Evolutionary conservation across 352 stramenopile genomes (phyloP).

Genomic region (Phytophthora uliginosa): DNA sequence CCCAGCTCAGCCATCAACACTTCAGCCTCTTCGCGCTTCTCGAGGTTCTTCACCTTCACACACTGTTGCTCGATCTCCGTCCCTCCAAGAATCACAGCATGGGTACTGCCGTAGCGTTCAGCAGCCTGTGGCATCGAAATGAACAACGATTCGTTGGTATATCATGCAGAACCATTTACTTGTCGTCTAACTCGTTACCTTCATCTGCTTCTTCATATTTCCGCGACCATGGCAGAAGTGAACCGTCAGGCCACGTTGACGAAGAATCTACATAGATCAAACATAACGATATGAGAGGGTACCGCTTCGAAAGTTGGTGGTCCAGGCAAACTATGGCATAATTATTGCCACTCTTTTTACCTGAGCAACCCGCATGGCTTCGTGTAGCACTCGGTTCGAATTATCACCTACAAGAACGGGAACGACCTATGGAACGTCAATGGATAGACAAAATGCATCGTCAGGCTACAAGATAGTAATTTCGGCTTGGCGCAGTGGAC

Average conservation of each 20-base stretch:
- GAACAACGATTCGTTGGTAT: background rate
- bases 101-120: conserved; percentile 71
- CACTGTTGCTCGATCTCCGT: conserved; percentile 69
- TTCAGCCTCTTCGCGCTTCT: conserved; percentile 59
- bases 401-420: conserved; percentile 62
- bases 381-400: conserved; percentile 59
- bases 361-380: conserved; percentile 74
- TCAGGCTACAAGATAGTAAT: conserved; percentile 7
- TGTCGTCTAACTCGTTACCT: conserved; percentile 42
- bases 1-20: conserved; percentile 47
- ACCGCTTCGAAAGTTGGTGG: background rate
- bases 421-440: conserved; percentile 58
- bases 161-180: background rate
- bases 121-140: conserved; percentile 51
- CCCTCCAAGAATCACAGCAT: conserved; percentile 80
- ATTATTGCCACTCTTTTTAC: conserved; percentile 19
- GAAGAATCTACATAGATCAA: conserved; percentile 50
- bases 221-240: conserved; percentile 85
- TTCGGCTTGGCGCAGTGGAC: background rate
- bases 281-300: background rate
- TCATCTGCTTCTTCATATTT: conserved; percentile 93
- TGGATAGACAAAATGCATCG: background rate
- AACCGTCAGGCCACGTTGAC: conserved; percentile 67
- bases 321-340: background rate
- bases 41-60: conserved; percentile 87